phyloP scores from a whole-genome alignment of 2,329 filamentous ascomycete species.

The Fusarium sublunatum region DNA sequence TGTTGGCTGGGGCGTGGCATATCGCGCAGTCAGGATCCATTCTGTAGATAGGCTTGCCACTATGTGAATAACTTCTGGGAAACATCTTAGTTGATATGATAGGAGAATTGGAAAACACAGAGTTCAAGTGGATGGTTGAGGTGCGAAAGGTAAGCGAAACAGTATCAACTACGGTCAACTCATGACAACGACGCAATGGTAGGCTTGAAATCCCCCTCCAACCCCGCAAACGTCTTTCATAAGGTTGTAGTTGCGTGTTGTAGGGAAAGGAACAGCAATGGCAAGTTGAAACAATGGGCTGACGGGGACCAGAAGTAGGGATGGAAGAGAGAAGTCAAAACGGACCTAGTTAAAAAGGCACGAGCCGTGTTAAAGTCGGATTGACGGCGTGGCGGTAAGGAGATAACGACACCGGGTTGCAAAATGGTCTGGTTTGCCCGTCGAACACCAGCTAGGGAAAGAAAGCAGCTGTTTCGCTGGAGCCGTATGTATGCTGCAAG shows the following conservation, averaged over 20 bases:
- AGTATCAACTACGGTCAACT: slow-evolving; percentile 44
- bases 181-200: slow-evolving; percentile 41
- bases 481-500: slow-evolving; percentile 51
- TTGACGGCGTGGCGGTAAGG: slow-evolving; percentile 46
- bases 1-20: slow-evolving; percentile 68
- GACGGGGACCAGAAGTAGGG: slow-evolving; percentile 34
- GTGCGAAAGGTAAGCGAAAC: slow-evolving; percentile 24
- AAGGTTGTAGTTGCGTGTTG: slow-evolving; percentile 31
- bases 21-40: slow-evolving; percentile 79
- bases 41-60: slow-evolving; percentile 64
- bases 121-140: slow-evolving; percentile 23
- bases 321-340: slow-evolving; percentile 40
- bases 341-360: slow-evolving; percentile 48
- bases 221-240: slow-evolving; percentile 47
- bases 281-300: slow-evolving; percentile 33
- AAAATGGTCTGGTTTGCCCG: slow-evolving; percentile 47
- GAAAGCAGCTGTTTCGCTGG: slow-evolving; percentile 49
- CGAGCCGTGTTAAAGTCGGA: slow-evolving; percentile 35
- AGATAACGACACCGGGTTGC: slow-evolving; percentile 44
- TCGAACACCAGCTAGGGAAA: slow-evolving; percentile 40
- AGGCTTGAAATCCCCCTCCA: slow-evolving; percentile 43
- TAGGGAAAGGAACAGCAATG: slow-evolving; percentile 33
- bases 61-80: slow-evolving; percentile 58
- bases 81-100: slow-evolving; percentile 61
- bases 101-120: slow-evolving; percentile 34